Evolutionary conservation across 148 eudicot genomes (phyloP).

Genomic region (Polygonum maritimum): DNA sequence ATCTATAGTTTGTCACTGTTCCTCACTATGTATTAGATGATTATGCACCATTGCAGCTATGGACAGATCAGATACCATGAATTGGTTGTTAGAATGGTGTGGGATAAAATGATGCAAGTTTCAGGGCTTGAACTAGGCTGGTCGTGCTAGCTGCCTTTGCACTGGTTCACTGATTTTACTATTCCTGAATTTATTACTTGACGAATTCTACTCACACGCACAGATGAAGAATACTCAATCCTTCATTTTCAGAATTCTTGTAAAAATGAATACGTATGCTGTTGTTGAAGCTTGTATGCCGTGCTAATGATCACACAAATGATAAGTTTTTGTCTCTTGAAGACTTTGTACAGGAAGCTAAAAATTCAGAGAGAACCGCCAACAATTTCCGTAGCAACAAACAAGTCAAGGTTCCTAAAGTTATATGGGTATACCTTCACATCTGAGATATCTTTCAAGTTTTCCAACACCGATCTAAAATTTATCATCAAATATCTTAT

Average conservation of each 20-base stretch:
- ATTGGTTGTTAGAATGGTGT: neutral
- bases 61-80: neutral
- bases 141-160: neutral
- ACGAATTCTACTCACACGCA: neutral
- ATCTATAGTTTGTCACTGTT: neutral
- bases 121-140: neutral
- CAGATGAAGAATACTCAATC: neutral
- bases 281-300: neutral
- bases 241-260: neutral
- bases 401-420: constrained; percentile 53
- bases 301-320: neutral
- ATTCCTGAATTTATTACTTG: neutral
- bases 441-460: neutral
- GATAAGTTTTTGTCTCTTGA: constrained; percentile 1
- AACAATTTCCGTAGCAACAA: constrained; percentile 44
- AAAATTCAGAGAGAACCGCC: constrained; percentile 73
- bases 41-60: neutral
- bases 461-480: neutral
- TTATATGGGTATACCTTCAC: constrained; percentile 50
- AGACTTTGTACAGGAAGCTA: constrained; percentile 87
- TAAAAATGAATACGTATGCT: neutral
- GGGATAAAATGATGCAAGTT: neutral
- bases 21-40: neutral
- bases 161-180: neutral
- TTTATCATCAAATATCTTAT: constrained; percentile 7